Evolutionary conservation across 768 basidiomycete species (phyloP).

Genomic region (Psilocybe sp.): DNA sequence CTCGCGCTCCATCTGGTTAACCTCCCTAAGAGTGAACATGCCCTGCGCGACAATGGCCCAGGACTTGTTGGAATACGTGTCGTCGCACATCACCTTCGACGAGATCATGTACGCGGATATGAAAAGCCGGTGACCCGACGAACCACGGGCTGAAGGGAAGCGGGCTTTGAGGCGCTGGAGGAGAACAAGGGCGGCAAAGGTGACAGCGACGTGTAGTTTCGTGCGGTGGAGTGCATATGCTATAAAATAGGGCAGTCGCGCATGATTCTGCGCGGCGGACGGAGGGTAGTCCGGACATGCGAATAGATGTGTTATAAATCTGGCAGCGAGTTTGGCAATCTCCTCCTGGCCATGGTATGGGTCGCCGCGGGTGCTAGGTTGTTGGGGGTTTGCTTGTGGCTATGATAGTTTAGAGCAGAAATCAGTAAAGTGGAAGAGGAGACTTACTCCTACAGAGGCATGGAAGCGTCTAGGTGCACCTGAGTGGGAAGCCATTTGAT

Average conservation of each 20-base stretch:
- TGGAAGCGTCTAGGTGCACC: conserved; percentile 20
- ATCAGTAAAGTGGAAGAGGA: not conserved
- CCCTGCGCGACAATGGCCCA: conserved; percentile 90
- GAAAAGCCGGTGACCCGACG: conserved; percentile 86
- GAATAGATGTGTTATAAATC: conserved; percentile 84
- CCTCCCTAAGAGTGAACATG: conserved; percentile 82
- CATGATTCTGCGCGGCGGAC: conserved; percentile 50
- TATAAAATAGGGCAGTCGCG: conserved; percentile 73
- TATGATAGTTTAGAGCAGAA: conserved; percentile 7
- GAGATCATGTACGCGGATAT: conserved; percentile 94
- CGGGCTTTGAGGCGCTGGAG: conserved; percentile 84
- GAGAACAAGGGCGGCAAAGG: conserved; percentile 62
- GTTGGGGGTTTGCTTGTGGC: conserved; percentile 22
- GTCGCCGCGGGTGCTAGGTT: conserved; percentile 32
- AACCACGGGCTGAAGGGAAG: conserved; percentile 89
- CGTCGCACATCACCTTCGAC: conserved; percentile 90
- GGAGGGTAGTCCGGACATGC: conserved; percentile 84
- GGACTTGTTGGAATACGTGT: conserved; percentile 90
- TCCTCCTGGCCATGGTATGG: conserved; percentile 77
- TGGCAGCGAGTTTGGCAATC: conserved; percentile 63
- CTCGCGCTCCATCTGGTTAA: conserved; percentile 96
- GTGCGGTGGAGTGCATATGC: conserved; percentile 87
- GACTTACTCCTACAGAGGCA: conserved; percentile 19
- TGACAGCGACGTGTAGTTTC: conserved; percentile 68
- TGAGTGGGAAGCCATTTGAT: conserved; percentile 19